Conservation (phyloP, 1,284 basidiomycete genomes). For the Leccinum pallidistipes region DNA sequence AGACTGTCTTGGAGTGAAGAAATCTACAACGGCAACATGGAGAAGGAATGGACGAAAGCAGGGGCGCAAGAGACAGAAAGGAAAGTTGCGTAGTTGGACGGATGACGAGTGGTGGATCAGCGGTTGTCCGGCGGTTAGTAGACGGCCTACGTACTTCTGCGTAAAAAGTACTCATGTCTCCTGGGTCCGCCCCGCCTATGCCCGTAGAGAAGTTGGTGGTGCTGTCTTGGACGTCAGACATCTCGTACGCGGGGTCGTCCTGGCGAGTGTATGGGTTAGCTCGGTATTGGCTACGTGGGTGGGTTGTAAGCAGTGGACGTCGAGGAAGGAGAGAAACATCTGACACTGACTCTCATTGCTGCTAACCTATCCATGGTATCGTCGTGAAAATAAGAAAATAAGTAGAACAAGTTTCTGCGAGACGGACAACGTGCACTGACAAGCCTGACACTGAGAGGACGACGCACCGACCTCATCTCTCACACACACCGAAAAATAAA, state of each 20-base stretch:
- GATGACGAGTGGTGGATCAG: not conserved
- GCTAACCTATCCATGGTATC: slow-evolving; percentile 75
- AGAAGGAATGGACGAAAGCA: not conserved
- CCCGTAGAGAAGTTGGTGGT: slow-evolving; percentile 46
- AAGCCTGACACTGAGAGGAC: too few species aligned
- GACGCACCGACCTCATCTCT: not conserved
- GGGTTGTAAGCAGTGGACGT: not conserved
- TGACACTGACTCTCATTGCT: slow-evolving; percentile 66
- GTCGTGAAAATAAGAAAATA: slow-evolving; percentile 14
- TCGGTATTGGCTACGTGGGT: not conserved
- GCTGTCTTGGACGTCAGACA: slow-evolving; percentile 63
- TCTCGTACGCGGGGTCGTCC: slow-evolving; percentile 53
- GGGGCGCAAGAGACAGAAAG: not conserved
- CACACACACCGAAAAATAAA: not conserved
- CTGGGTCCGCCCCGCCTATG: slow-evolving; percentile 36
- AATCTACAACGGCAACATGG: slow-evolving; percentile 45
- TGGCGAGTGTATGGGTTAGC: not conserved
- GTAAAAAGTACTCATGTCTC: slow-evolving; percentile 74
- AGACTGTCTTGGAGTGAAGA: slow-evolving; percentile 74
- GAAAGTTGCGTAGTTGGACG: not conserved
- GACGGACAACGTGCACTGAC: not conserved
- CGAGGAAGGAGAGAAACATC: not conserved
- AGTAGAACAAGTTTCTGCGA: slow-evolving; percentile 7
- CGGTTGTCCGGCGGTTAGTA: not conserved
- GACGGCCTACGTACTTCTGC: slow-evolving; percentile 54